Evolutionary conservation across 1,284 basidiomycete genomes (phyloP).

Genomic region (Microstroma glucosiphilum): DNA sequence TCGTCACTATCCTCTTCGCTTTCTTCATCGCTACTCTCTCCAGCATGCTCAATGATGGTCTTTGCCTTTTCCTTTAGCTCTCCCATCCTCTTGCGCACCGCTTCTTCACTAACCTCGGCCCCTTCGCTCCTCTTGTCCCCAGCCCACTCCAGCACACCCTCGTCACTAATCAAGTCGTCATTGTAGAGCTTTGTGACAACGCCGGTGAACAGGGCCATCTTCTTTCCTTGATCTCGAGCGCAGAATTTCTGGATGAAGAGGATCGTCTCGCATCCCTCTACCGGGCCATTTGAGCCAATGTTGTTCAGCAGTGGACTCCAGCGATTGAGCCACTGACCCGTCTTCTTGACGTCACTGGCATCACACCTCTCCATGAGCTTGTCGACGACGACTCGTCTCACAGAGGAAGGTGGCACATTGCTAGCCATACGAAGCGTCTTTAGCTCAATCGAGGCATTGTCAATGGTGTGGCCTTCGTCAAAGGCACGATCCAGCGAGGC

Average conservation of each 20-base stretch:
- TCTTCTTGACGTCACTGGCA: conserved; percentile 27
- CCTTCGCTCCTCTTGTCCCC: conserved; percentile 22
- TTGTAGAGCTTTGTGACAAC: conserved; percentile 53
- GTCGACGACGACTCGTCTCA: conserved; percentile 70
- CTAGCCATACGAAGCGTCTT: conserved; percentile 90
- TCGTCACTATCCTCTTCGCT: conserved; percentile 32
- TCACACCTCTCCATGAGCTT: conserved; percentile 37
- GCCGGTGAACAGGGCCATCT: conserved; percentile 46
- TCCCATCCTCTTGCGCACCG: conserved; percentile 49
- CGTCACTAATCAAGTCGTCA: conserved; percentile 52
- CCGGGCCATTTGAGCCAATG: conserved; percentile 48
- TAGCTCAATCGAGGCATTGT: conserved; percentile 83
- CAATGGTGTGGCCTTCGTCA: conserved; percentile 78
- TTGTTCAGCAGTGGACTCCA: conserved; percentile 51
- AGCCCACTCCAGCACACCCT: conserved; percentile 51
- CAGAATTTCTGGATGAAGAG: conserved; percentile 45
- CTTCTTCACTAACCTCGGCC: conserved; percentile 39
- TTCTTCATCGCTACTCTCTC: conserved; percentile 48
- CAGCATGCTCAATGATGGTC: conserved; percentile 6
- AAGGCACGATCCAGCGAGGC: conserved; percentile 82
- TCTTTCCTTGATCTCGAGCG: conserved; percentile 19
- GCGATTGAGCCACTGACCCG: conserved; percentile 43
- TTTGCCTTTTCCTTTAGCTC: conserved; percentile 42
- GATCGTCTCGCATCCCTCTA: conserved; percentile 25
- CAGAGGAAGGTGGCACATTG: conserved; percentile 72